Evolutionary conservation across 176 grass and related monocot genomes (phyloP).

Genomic region (Oryza glaberrima): DNA sequence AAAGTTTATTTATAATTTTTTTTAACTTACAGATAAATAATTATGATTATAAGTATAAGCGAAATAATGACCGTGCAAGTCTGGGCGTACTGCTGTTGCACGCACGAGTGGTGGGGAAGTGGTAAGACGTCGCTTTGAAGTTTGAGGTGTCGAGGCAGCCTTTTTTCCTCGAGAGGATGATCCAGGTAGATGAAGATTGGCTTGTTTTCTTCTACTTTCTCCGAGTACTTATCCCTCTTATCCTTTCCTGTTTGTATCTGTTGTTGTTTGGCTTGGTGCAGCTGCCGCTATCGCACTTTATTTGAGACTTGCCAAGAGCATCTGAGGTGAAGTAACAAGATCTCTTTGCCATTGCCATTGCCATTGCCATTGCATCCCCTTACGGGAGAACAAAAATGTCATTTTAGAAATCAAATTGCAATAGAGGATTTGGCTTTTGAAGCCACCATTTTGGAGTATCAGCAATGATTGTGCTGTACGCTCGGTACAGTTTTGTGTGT

Average conservation of each 20-base stretch:
- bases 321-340: background rate
- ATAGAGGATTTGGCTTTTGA: no score
- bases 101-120: background rate
- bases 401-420: background rate
- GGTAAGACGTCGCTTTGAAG: slow-evolving; percentile 27
- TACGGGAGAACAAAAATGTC: no score
- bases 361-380: no score
- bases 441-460: no score
- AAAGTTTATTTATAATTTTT: no score
- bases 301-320: background rate
- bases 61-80: background rate
- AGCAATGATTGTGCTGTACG: no score
- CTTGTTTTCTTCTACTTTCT: slow-evolving; percentile 24
- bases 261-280: background rate
- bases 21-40: no score
- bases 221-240: background rate
- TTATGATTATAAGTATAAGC: no score
- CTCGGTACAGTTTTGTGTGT: no score
- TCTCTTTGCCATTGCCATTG: no score
- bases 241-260: background rate
- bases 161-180: slow-evolving; percentile 14
- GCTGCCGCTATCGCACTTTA: background rate
- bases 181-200: slow-evolving; percentile 9
- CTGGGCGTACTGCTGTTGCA: background rate
- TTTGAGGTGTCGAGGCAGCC: slow-evolving; percentile 3